Evolutionary conservation across 2,329 filamentous ascomycete species (phyloP).

Genomic region (Dactylellina sp.): DNA sequence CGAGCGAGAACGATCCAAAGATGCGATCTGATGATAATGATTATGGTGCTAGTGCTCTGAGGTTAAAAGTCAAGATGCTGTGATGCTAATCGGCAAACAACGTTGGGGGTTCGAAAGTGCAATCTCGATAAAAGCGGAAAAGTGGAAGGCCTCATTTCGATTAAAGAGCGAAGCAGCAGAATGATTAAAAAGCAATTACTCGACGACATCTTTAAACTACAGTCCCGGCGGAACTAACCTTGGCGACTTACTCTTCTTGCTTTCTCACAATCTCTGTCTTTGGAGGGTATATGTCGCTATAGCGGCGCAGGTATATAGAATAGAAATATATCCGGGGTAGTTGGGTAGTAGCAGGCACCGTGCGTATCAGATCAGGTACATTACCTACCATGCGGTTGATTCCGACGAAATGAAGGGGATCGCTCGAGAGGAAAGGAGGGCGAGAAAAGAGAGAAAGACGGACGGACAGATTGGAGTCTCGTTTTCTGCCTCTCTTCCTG

Average conservation of each 20-base stretch:
- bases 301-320: background rate
- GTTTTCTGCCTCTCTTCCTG: background rate
- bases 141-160: constrained; percentile 41
- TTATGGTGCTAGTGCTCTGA: constrained; percentile 6
- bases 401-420: background rate
- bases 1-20: background rate
- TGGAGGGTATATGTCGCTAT: background rate
- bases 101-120: constrained; percentile 21
- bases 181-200: constrained; percentile 18
- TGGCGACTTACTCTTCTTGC: too few species aligned
- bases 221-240: constrained; percentile 8
- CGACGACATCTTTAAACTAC: too few species aligned
- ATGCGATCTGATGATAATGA: constrained; percentile 6
- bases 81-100: too few species aligned
- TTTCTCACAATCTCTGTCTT: too few species aligned
- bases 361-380: too few species aligned
- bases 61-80: too few species aligned
- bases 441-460: background rate
- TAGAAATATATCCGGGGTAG: too few species aligned
- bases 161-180: constrained; percentile 24
- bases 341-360: too few species aligned
- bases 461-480: background rate
- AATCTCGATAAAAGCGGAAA: constrained; percentile 55
- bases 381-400: background rate
- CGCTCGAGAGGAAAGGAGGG: background rate